Conservation (phyloP, 176 grass and related monocot genomes). For the Lolium perenne region DNA sequence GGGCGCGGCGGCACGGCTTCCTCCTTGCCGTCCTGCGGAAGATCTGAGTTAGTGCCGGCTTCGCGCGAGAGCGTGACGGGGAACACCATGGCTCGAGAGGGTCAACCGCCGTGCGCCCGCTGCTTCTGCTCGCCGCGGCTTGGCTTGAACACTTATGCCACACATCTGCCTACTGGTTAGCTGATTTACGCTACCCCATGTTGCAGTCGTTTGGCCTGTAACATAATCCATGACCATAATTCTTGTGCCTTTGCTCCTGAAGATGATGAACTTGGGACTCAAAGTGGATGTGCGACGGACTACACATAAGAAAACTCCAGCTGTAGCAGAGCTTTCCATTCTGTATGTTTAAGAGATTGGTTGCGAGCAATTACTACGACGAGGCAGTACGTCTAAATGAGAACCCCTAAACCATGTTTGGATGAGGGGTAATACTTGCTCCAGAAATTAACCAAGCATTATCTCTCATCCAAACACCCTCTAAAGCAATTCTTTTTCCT, state of each 20-base stretch:
- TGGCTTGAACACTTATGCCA: constrained; percentile 43
- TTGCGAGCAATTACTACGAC: constrained; percentile 77
- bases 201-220: neutral
- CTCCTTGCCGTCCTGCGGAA: neutral
- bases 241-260: constrained; percentile 27
- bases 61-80: neutral
- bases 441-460: neutral
- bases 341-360: constrained; percentile 79
- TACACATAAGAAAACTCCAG: constrained; percentile 70
- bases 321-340: constrained; percentile 80
- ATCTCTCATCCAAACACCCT: neutral
- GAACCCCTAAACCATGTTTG: constrained; percentile 3
- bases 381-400: constrained; percentile 68
- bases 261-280: constrained; percentile 75
- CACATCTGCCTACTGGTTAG: constrained; percentile 69
- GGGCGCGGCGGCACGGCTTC: neutral
- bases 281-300: constrained; percentile 67
- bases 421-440: neutral
- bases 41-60: neutral
- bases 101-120: neutral
- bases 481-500: neutral
- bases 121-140: neutral
- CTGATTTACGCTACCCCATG: neutral
- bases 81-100: constrained; percentile 33
- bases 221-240: neutral